These are phyloP conservation scores for Melaleuca quinquenervia DNA, from an alignment of 345 rosid species.

Conservation along the genomic window DNA sequence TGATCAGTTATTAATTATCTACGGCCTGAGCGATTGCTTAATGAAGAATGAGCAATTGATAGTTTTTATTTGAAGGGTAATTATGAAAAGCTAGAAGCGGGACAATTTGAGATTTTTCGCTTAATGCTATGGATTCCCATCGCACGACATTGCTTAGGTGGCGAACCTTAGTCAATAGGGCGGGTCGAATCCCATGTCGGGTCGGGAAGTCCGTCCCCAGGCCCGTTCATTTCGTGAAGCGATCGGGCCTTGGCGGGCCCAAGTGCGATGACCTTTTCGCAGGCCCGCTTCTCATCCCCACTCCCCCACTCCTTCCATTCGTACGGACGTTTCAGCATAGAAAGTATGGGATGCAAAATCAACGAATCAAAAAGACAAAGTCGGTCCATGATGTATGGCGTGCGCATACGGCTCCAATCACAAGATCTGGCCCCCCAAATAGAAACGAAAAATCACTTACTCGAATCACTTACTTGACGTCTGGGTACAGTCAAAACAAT, in stretches of 20 bases:
- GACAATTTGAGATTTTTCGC: background rate
- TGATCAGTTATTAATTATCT: background rate
- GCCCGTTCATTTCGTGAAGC: background rate
- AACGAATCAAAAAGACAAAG: background rate
- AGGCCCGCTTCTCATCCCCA: too few relatives aligned
- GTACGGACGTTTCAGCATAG: background rate
- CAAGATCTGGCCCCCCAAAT: background rate
- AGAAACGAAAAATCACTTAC: too few relatives aligned
- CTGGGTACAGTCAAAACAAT: background rate
- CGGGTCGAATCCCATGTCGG: background rate
- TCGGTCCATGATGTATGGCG: background rate
- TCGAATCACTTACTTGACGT: accelerated
- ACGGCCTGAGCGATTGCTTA: background rate
- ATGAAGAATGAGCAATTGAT: too few relatives aligned
- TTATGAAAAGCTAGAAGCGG: background rate
- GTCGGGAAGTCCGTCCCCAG: background rate
- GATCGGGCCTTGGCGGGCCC: background rate
- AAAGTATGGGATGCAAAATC: background rate
- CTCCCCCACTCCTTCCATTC: too few relatives aligned
- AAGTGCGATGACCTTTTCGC: background rate
- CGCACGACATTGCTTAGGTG: background rate
- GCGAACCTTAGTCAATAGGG: background rate
- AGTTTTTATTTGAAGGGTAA: background rate
- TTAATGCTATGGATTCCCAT: background rate
- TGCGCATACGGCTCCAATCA: background rate